phyloP scores from a whole-genome alignment of 768 basidiomycete species.

The Tephrocybe sp. region DNA sequence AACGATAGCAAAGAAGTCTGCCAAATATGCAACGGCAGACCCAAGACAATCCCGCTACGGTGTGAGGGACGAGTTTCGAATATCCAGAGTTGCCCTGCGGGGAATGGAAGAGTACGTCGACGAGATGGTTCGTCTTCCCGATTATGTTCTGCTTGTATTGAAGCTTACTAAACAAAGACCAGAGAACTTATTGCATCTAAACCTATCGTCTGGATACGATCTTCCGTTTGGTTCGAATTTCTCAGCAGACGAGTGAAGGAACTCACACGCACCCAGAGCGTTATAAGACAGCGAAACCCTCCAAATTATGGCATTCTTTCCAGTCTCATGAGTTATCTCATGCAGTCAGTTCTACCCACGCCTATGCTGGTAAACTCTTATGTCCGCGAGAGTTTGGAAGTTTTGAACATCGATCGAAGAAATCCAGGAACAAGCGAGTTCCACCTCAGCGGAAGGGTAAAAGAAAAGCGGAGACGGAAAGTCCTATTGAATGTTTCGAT shows the following conservation, averaged over 20 bases:
- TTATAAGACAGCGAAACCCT: not conserved
- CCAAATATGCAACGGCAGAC: not conserved
- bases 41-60: constrained; percentile 12
- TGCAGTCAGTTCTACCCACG: constrained; percentile 16
- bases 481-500: too few species aligned
- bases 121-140: constrained; percentile 6
- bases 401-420: constrained; percentile 1
- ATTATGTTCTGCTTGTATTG: too few species aligned
- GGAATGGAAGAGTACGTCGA: not conserved
- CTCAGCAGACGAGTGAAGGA: not conserved
- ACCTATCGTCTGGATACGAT: constrained; percentile 15
- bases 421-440: too few species aligned
- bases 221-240: constrained; percentile 14
- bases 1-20: not conserved
- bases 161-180: constrained; percentile 2
- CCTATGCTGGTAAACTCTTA: constrained; percentile 7
- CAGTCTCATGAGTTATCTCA: constrained; percentile 11
- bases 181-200: not conserved
- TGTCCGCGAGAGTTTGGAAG: constrained; percentile 4
- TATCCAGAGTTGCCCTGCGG: constrained; percentile 7
- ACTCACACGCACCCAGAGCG: not conserved
- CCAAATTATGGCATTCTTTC: constrained; percentile 11
- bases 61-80: constrained; percentile 17
- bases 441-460: too few species aligned
- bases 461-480: too few species aligned